Percentiles rank a stretch among this genome's conserved stretches.
phyloP scores from a whole-genome alignment of 2,329 filamentous ascomycete species.

The Penicillium sp. region DNA sequence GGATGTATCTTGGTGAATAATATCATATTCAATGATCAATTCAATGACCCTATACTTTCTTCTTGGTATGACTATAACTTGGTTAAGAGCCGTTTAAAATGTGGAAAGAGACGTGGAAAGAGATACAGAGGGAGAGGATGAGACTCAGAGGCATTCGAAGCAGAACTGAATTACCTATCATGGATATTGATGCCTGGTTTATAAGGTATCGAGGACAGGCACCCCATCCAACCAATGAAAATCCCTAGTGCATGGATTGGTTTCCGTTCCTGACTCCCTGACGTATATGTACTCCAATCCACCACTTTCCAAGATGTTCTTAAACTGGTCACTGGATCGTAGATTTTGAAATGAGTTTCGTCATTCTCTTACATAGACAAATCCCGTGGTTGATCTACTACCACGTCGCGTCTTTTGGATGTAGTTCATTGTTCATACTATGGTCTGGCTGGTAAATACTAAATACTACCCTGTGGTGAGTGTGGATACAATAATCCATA shows the following conservation, averaged over 20 bases:
- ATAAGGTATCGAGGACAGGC: no score
- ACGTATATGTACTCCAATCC: not conserved
- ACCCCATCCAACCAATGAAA: not conserved
- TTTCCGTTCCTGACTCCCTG: not conserved
- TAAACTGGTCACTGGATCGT: constrained; percentile 3
- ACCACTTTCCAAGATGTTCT: not conserved
- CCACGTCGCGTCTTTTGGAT: no score
- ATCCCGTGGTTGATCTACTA: no score
- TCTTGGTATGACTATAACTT: no score
- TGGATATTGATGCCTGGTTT: no score
- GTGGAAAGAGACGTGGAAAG: no score
- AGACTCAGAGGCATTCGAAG: no score
- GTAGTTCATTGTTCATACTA: not conserved
- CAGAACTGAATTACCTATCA: no score
- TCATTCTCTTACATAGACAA: not conserved
- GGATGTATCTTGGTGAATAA: not conserved
- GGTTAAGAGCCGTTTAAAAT: no score
- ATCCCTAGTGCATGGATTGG: not conserved
- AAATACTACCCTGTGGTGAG: not conserved
- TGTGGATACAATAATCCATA: not conserved
- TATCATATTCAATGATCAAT: constrained; percentile 1
- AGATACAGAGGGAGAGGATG: no score
- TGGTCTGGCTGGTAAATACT: not conserved
- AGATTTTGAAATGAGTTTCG: not conserved
- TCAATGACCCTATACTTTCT: not conserved